A percentile compares a stretch with the other conserved stretches of the same genome.
Evolutionary conservation across 495 filamentous ascomycete species (phyloP).

Genomic region (Penicillium subrubescens): DNA sequence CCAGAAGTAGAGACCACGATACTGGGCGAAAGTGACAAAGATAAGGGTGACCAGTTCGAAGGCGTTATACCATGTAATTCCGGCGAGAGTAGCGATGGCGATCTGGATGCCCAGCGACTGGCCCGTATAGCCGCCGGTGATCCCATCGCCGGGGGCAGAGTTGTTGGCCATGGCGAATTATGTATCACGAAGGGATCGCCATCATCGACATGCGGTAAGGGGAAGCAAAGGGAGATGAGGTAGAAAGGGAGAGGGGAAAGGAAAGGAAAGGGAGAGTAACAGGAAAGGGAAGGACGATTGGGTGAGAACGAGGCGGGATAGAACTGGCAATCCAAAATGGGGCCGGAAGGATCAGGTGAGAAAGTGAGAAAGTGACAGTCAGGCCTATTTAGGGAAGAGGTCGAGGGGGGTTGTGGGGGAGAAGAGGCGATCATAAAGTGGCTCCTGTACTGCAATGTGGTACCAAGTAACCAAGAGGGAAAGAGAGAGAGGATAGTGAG

Average conservation of each 20-base stretch:
- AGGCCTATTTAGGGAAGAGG: neutral
- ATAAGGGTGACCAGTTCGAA: slow-evolving; percentile 57
- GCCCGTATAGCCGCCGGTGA: slow-evolving; percentile 45
- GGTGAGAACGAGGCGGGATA: neutral
- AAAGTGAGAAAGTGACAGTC: neutral
- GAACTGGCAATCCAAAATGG: neutral
- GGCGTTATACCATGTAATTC: slow-evolving; percentile 57
- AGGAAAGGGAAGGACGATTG: neutral
- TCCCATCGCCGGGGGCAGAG: slow-evolving; percentile 42
- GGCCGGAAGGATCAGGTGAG: slow-evolving; percentile 9
- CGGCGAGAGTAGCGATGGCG: slow-evolving; percentile 56
- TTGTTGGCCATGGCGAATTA: slow-evolving; percentile 22
- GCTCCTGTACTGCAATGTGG: neutral
- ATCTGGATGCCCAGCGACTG: slow-evolving; percentile 41
- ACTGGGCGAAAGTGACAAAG: slow-evolving; percentile 56
- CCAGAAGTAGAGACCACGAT: slow-evolving; percentile 61
- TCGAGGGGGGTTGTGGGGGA: neutral
- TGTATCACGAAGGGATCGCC: slow-evolving; percentile 14
- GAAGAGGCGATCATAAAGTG: neutral
- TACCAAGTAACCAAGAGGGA: no score
- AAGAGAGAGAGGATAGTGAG: neutral
- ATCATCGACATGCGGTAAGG: slow-evolving; percentile 15
- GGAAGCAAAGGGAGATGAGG: slow-evolving; percentile 9
- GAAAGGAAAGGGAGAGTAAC: neutral
- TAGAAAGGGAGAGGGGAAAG: neutral